Conservation (phyloP, 139 green algal genomes). For the Dunaliella primolecta region DNA sequence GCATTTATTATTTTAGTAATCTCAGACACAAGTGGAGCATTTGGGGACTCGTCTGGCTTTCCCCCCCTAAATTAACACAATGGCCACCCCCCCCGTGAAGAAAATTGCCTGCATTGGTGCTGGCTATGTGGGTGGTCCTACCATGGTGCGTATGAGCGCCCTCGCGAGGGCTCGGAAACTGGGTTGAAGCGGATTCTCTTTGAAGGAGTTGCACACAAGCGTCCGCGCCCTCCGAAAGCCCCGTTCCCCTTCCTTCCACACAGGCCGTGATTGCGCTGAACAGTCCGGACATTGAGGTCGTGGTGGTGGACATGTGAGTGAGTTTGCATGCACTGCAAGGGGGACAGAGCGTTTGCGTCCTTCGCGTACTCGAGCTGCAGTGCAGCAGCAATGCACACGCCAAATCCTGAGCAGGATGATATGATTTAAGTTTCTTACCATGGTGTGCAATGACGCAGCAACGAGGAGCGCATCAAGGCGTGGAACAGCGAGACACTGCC, state of each 20-base stretch:
- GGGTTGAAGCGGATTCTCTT: neutral
- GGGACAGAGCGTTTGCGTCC: no score
- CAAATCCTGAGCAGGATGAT: no score
- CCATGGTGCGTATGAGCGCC: conserved; percentile 60
- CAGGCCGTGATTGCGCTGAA: conserved; percentile 65
- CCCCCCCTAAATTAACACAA: no score
- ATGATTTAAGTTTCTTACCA: no score
- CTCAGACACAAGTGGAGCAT: no score
- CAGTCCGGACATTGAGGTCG: conserved; percentile 92
- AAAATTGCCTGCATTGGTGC: conserved; percentile 81
- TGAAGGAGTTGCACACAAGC: neutral
- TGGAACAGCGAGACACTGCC: conserved; percentile 97
- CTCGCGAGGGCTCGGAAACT: neutral
- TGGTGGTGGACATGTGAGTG: conserved; percentile 62
- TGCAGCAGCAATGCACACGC: no score
- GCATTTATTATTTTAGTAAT: no score
- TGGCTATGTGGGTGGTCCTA: conserved; percentile 86
- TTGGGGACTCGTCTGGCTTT: no score
- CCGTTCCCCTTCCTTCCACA: neutral
- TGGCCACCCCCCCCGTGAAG: conserved; percentile 8
- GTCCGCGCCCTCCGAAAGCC: neutral
- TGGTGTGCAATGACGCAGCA: conserved; percentile 18
- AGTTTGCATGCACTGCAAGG: no score
- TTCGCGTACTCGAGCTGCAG: no score
- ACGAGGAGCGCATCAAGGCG: conserved; percentile 59